Conservation (phyloP, 169 alveolate species). For the Eimeria acervulina region DNA sequence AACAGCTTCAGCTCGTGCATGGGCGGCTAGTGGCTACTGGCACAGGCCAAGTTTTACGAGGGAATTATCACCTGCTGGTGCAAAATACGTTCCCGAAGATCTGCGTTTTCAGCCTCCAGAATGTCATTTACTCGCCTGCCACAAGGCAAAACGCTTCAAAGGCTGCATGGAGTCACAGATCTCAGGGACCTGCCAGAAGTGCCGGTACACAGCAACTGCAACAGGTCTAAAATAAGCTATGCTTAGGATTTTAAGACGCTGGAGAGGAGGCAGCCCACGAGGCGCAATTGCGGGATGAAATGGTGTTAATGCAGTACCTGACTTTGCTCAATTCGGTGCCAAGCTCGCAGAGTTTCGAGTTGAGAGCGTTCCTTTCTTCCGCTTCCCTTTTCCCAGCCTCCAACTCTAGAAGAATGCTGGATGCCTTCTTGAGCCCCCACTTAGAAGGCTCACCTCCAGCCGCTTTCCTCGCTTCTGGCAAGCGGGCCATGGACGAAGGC, state of each 20-base stretch:
- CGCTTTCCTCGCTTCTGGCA: not conserved
- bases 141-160: not conserved
- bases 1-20: not conserved
- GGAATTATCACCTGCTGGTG: slow-evolving; percentile 48
- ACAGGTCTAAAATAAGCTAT: not conserved
- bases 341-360: slow-evolving; percentile 52
- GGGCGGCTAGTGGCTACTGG: not conserved
- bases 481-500: not conserved
- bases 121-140: slow-evolving; percentile 73
- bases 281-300: not conserved
- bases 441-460: not conserved
- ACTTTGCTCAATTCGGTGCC: slow-evolving; percentile 65
- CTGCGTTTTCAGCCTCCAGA: slow-evolving; percentile 81
- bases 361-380: slow-evolving; percentile 46
- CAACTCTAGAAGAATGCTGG: slow-evolving; percentile 37
- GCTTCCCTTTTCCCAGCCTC: slow-evolving; percentile 63
- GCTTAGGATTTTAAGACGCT: not conserved
- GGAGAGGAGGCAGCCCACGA: not conserved
- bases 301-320: not conserved
- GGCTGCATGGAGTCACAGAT: not conserved
- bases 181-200: not conserved
- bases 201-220: not conserved
- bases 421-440: not conserved
- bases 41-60: not conserved
- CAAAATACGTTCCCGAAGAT: slow-evolving; percentile 66